A percentile compares a stretch with the other conserved stretches of the same genome.
phyloP scores from a whole-genome alignment of 2,329 filamentous ascomycete species.

The Calonectria henricotiae region DNA sequence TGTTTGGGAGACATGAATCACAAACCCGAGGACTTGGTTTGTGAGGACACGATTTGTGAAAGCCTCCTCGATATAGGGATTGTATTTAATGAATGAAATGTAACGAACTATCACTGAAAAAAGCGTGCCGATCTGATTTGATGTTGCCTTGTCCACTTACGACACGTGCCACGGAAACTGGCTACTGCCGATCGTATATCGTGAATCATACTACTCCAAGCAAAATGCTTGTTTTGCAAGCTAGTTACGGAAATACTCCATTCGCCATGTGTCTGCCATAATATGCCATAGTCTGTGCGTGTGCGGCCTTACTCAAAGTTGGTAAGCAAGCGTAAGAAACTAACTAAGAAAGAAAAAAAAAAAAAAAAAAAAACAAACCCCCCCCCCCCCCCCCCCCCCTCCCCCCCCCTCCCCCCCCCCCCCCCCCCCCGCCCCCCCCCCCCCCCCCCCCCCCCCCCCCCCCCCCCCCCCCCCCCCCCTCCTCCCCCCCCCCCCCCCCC shows the following conservation, averaged over 20 bases:
- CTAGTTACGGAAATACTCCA: neutral
- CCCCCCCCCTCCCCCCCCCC: too few species aligned
- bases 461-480: too few species aligned
- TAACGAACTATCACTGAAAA: neutral
- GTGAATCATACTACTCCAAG: neutral
- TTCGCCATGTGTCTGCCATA: neutral
- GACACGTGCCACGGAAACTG: neutral
- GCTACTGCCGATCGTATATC: too few species aligned
- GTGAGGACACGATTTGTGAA: neutral
- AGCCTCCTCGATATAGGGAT: neutral
- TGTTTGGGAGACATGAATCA: conserved; percentile 9
- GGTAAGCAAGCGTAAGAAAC: neutral
- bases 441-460: too few species aligned
- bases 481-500: too few species aligned
- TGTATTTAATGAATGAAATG: conserved; percentile 6
- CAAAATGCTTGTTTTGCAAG: neutral
- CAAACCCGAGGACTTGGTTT: neutral
- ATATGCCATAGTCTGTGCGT: neutral
- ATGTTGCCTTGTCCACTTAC: neutral
- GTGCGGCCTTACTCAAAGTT: neutral
- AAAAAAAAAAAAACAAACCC: neutral
- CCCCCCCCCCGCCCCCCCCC: conserved; percentile 6
- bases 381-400: too few species aligned
- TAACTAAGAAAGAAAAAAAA: neutral
- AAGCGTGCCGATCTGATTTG: neutral